Base-by-base conservation (phyloP, 176 grass and related monocot genomes). In the Puya raimondii region DNA sequence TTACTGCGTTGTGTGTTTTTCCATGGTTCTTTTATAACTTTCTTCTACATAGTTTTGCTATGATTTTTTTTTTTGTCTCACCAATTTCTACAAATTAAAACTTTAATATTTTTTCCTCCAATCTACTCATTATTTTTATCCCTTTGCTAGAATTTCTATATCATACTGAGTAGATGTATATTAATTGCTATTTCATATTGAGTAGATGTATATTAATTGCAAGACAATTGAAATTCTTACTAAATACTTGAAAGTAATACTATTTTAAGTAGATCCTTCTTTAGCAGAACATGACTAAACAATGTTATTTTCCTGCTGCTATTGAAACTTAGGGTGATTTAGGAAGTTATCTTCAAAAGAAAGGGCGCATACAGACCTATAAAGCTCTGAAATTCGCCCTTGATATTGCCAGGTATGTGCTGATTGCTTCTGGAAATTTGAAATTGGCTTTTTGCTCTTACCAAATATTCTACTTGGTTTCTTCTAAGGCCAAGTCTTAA, bases 331-430 rank as follows among this genome's bases (percentile, higher is more conserved):
- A 99, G 94, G 94, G 89, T 64, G 87, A 99, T 81, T 78, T 99
- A 72, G 87, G 80, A 67, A 90, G 78, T 66, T 93, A 99, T 80
- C 74, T 99, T 29, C 79, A 89, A 80, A 80, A 57, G 61, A 93
- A 93, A 82, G 89, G 84, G 54, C 87, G 82, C 53, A 50, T 88
- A 51, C 77, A 78, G 21, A 56, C 77, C 64, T 63, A 85, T 63
- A 97, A 93, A 81, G 86, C 87, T 72, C 85, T 90, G 80, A 85
- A 72, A 90, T 93, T 86, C 68, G 80, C 94, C 58, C 89, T 99
- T 71, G 87, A 93, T 73, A 90, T 93, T 82, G 89, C 94, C 33
- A 99, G 94, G 94, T 74, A 85, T 77, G 79, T 61, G 4, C 68
- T 48, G 53, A 79, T 61, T 18, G 56, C 17, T 61, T 61, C 20